These are phyloP conservation scores for Plasmodium relictum DNA, from an alignment of 169 alveolate species.

Conservation along the genomic window DNA sequence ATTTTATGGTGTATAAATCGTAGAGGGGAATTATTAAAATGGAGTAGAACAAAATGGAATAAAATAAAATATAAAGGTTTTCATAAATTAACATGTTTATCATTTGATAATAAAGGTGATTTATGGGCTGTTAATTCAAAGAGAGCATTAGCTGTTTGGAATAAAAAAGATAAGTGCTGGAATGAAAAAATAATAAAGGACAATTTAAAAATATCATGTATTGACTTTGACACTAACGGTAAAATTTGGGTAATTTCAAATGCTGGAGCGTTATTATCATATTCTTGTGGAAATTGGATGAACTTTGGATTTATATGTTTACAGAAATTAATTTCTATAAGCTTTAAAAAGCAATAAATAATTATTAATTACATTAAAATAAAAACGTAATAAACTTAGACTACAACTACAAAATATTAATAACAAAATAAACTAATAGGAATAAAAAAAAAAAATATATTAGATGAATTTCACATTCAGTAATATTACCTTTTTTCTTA, in stretches of 20 bases:
- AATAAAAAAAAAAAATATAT: not conserved
- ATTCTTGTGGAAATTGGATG: constrained; percentile 60
- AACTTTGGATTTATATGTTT: constrained; percentile 59
- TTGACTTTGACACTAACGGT: constrained; percentile 65
- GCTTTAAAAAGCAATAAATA: constrained; percentile 27
- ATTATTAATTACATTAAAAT: not conserved
- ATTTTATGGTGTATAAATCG: constrained; percentile 73
- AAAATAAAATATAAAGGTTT: constrained; percentile 51
- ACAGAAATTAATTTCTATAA: constrained; percentile 49
- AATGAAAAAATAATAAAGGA: constrained; percentile 50
- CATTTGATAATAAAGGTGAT: constrained; percentile 72
- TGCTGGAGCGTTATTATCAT: constrained; percentile 61
- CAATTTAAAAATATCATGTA: constrained; percentile 50
- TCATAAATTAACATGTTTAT: constrained; percentile 51
- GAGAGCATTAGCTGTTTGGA: constrained; percentile 66
- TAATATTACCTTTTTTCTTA: too few relatives aligned
- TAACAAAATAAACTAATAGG: not conserved
- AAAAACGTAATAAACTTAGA: not conserved
- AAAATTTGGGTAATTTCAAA: constrained; percentile 65
- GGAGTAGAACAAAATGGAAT: constrained; percentile 67
- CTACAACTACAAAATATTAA: not conserved
- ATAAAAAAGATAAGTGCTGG: constrained; percentile 52
- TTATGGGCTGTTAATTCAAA: constrained; percentile 73
- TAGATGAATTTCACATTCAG: not conserved
- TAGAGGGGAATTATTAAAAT: constrained; percentile 67